Conservation (phyloP, 2,329 filamentous ascomycete species). For the Colletotrichum sp. region DNA sequence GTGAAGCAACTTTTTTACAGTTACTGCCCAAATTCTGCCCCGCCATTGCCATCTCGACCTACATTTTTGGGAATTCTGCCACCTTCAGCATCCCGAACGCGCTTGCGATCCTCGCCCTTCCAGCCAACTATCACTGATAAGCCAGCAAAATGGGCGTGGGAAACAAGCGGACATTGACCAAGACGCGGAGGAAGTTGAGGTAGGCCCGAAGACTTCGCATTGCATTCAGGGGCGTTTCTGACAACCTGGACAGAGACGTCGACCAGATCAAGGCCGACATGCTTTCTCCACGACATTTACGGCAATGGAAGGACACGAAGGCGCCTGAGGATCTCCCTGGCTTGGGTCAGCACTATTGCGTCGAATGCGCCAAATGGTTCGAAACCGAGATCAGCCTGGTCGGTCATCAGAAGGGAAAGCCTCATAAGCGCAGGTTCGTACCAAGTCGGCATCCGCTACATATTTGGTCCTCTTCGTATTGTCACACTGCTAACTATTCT, state of each 20-base stretch:
- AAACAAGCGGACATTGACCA: slow-evolving; percentile 70
- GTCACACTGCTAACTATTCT: background rate
- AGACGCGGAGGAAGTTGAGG: slow-evolving; percentile 76
- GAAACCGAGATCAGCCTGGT: slow-evolving; percentile 80
- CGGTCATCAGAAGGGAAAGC: slow-evolving; percentile 84
- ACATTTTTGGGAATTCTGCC: slow-evolving; percentile 2
- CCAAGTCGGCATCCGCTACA: background rate
- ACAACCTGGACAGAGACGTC: slow-evolving; percentile 69
- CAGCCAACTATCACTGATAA: background rate
- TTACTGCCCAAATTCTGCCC: slow-evolving; percentile 5
- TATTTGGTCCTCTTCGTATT: background rate
- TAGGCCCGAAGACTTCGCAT: slow-evolving; percentile 35
- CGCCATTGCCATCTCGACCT: background rate
- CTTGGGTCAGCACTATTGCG: slow-evolving; percentile 85
- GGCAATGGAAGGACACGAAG: slow-evolving; percentile 79
- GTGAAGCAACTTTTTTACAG: slow-evolving; percentile 11
- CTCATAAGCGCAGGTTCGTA: slow-evolving; percentile 84
- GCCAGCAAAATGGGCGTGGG: slow-evolving; percentile 67
- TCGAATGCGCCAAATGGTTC: slow-evolving; percentile 96
- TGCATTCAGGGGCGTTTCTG: background rate
- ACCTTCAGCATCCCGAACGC: background rate
- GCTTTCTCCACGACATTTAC: slow-evolving; percentile 77
- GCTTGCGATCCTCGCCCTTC: too few species aligned
- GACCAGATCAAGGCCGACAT: slow-evolving; percentile 92
- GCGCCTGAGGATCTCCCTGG: slow-evolving; percentile 86